phyloP scores from a whole-genome alignment of 176 grass and related monocot genomes.

The Melocanna baccifera region DNA sequence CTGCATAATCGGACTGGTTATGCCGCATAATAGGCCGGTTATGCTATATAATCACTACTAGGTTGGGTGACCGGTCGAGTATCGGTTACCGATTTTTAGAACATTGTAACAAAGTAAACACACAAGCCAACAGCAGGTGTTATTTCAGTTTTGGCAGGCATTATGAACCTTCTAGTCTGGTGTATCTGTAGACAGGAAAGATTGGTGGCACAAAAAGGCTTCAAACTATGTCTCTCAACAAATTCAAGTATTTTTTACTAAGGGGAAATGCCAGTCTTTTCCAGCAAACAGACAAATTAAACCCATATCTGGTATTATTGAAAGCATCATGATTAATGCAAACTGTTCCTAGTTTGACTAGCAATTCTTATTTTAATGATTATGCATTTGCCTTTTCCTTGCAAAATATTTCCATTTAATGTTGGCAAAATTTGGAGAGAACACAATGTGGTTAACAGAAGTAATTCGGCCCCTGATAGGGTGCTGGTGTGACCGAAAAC shows the following conservation, averaged over 20 bases:
- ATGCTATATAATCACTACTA: no score
- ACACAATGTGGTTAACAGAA: background rate
- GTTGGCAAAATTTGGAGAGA: background rate
- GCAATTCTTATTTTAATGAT: slow-evolving; percentile 2
- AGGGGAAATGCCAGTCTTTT: background rate
- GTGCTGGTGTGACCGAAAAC: slow-evolving; percentile 10
- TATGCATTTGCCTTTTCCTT: slow-evolving; percentile 8
- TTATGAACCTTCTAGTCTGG: background rate
- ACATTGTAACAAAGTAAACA: background rate
- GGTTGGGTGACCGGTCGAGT: no score
- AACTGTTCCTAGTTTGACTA: background rate
- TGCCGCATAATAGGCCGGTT: no score
- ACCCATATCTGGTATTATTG: background rate
- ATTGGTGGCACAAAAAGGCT: background rate
- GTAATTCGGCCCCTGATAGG: background rate
- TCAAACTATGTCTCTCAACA: background rate
- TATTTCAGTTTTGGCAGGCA: background rate
- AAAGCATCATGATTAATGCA: slow-evolving; percentile 1
- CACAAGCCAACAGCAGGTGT: background rate
- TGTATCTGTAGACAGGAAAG: background rate
- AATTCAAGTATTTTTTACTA: slow-evolving; percentile 1
- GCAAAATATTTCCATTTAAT: background rate
- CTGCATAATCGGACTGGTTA: no score
- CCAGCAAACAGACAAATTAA: slow-evolving; percentile 7
- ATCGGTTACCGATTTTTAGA: no score